Evolutionary conservation across 768 basidiomycete genomes (phyloP).

Genomic region (Leccinum olivaceopallidum): DNA sequence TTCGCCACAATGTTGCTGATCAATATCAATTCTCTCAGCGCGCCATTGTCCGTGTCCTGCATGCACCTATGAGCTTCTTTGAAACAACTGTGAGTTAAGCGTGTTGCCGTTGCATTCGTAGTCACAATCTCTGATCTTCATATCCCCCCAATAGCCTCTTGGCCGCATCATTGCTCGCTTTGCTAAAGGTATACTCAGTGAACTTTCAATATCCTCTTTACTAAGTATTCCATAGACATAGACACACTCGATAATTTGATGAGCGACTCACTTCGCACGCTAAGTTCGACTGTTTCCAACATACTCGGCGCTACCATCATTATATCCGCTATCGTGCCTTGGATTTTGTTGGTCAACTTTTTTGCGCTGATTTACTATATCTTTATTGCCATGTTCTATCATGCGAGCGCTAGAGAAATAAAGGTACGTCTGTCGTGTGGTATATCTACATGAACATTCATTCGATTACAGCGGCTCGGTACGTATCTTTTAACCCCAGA

Average conservation of each 20-base stretch:
- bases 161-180: slow-evolving; percentile 92
- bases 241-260: slow-evolving; percentile 80
- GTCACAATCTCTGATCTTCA: background rate
- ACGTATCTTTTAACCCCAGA: slow-evolving; percentile 8
- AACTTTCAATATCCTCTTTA: background rate
- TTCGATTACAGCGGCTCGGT: slow-evolving; percentile 52
- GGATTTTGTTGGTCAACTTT: slow-evolving; percentile 78
- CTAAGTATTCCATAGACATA: slow-evolving; percentile 44
- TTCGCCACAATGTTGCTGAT: background rate
- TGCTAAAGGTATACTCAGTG: slow-evolving; percentile 56
- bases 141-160: slow-evolving; percentile 50
- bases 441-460: slow-evolving; percentile 1
- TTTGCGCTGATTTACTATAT: slow-evolving; percentile 61
- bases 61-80: slow-evolving; percentile 89
- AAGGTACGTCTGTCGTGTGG: slow-evolving; percentile 48
- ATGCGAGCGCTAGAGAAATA: slow-evolving; percentile 81
- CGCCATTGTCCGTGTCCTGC: slow-evolving; percentile 70
- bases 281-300: slow-evolving; percentile 57
- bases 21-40: slow-evolving; percentile 34
- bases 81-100: slow-evolving; percentile 66
- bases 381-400: slow-evolving; percentile 80
- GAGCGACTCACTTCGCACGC: slow-evolving; percentile 76
- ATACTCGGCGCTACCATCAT: slow-evolving; percentile 79
- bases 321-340: slow-evolving; percentile 75
- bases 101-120: background rate